Percentiles rank a stretch among this genome's conserved stretches.
phyloP scores from a whole-genome alignment of 345 rosid species.

The Adansonia digitata region DNA sequence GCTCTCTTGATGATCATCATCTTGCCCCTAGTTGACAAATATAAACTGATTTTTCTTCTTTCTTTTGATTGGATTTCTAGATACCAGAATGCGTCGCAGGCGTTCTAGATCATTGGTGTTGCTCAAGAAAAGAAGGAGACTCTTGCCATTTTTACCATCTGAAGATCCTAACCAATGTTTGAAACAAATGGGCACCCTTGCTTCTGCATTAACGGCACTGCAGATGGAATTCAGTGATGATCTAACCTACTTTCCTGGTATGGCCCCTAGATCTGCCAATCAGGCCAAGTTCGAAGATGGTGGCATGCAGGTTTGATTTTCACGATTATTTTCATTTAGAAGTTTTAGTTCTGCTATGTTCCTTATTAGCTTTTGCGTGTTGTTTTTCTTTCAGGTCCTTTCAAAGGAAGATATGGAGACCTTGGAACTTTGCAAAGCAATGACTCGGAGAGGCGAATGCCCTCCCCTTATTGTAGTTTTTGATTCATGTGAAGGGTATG shows the following conservation, averaged over 20 bases:
- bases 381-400: slow-evolving; percentile 43
- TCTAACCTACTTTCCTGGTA: slow-evolving; percentile 51
- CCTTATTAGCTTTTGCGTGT: not conserved
- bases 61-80: slow-evolving; percentile 23
- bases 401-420: slow-evolving; percentile 76
- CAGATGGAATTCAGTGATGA: slow-evolving; percentile 64
- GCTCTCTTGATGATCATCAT: slow-evolving; percentile 3
- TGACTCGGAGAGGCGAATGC: slow-evolving; percentile 71
- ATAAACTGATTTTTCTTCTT: slow-evolving; percentile 15
- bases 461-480: slow-evolving; percentile 81
- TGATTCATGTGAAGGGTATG: slow-evolving; percentile 91
- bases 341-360: not conserved
- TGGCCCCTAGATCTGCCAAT: slow-evolving; percentile 79
- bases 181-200: slow-evolving; percentile 77
- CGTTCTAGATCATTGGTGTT: slow-evolving; percentile 60
- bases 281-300: slow-evolving; percentile 68
- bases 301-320: slow-evolving; percentile 73
- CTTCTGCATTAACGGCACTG: slow-evolving; percentile 69
- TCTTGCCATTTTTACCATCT: slow-evolving; percentile 69
- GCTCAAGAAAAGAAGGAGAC: slow-evolving; percentile 70
- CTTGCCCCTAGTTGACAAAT: slow-evolving; percentile 4
- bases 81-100: slow-evolving; percentile 55
- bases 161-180: slow-evolving; percentile 59
- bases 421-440: slow-evolving; percentile 59
- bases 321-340: not conserved